Evolutionary conservation across 352 stramenopile genomes (phyloP), one percentile per base, ranked within the genome.

Genomic region (Peronospora tabacina): DNA sequence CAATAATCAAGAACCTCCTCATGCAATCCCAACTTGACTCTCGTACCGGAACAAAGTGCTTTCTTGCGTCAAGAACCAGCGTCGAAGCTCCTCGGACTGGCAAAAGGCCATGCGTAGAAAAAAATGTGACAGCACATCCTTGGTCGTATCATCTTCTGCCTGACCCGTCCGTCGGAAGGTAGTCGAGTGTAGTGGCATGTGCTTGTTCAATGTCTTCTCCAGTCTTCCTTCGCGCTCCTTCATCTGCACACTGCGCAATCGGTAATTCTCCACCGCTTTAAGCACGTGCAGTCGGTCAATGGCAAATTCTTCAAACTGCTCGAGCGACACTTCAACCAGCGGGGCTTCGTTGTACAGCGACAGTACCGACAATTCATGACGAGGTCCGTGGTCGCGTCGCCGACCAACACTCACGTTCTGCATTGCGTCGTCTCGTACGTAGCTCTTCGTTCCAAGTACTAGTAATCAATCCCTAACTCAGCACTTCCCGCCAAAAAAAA

Each of bases 281-380:
- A 91, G 70, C 58, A 87, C 72, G 35, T 97, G 90, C 60, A 99
- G 73, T 3, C 96, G 73, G 54, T 98, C 93, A 41, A 99, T 92
- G 4, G 96, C 94, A 66, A 97, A 97, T 42, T 97, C 80, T 68
- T 99, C 96, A 81, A 99, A 99, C 59, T 98, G 90, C 62, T 99
- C 95, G 29, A 99, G 68, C 55, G 86, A 97, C 35, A 99, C 78
- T 68, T 98, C 95, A 10, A 97, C 80, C 35, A 84, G 68, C 15
- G 95, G 96, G 47, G 94, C 77, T 42, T 97, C 79, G 13, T 87
- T 82, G 67, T 99, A 99, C 63, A 99, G 82, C 43, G 82, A 94
- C 45, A 96, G 70, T 68, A 87, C 90, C 38, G 77, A 79, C 26
- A 72, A 44, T 16, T 64, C 63, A 36, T 70, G 56, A 30, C 60